Conservation (phyloP, 805 yeast species). For the Lachancea mirantina region DNA sequence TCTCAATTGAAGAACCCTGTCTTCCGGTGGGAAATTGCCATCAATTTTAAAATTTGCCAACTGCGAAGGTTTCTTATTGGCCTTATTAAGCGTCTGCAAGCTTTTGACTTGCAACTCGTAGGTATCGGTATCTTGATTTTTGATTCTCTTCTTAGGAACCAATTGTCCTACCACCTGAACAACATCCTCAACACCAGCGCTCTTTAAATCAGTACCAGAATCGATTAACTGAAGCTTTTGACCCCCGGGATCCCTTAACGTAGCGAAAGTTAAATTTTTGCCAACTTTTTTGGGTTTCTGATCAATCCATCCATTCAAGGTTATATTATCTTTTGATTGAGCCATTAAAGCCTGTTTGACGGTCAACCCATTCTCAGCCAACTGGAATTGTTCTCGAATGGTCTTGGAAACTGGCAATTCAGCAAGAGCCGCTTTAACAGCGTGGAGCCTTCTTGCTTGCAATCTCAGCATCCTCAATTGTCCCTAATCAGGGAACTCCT, state of each 20-base stretch:
- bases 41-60: constrained; percentile 48
- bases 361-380: constrained; percentile 11
- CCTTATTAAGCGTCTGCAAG: constrained; percentile 51
- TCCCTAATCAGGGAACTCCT: no score
- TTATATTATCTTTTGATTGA: constrained; percentile 28
- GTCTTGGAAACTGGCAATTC: constrained; percentile 11
- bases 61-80: constrained; percentile 62
- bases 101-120: constrained; percentile 55
- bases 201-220: constrained; percentile 35
- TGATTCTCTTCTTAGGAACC: constrained; percentile 21
- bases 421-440: constrained; percentile 7
- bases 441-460: constrained; percentile 6
- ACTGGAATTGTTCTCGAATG: constrained; percentile 14
- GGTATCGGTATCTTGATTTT: constrained; percentile 24
- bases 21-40: constrained; percentile 62
- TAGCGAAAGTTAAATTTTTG: constrained; percentile 59
- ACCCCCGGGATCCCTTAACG: constrained; percentile 68
- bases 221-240: constrained; percentile 53
- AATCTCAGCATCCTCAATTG: constrained; percentile 6
- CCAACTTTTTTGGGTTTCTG: constrained; percentile 65
- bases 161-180: constrained; percentile 56
- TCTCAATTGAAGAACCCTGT: constrained; percentile 75
- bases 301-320: constrained; percentile 80
- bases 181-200: constrained; percentile 66
- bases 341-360: constrained; percentile 9